Percentiles rank a stretch among this genome's conserved stretches.
Evolutionary conservation across 2,329 filamentous ascomycete genomes (phyloP).

Genomic region (Aspergillus ruber): DNA sequence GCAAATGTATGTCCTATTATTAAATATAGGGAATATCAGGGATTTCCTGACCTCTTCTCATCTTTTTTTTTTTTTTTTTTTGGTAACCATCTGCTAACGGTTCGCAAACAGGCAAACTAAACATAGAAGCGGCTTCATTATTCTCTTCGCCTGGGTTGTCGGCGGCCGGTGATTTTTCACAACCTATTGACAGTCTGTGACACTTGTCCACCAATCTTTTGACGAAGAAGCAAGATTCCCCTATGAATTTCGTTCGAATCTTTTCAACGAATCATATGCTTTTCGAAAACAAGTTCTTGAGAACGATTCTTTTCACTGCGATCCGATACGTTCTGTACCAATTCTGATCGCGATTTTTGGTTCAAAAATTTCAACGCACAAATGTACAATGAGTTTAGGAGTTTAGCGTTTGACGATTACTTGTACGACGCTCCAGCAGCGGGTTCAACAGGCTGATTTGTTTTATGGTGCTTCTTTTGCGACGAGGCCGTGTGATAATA

Average conservation of each 20-base stretch:
- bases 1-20: constrained; percentile 27
- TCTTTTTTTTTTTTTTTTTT: no score
- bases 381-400: constrained; percentile 71
- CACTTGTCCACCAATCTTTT: constrained; percentile 31
- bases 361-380: constrained; percentile 64
- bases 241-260: constrained; percentile 38
- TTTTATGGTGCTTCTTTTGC: constrained; percentile 57
- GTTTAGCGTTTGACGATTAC: constrained; percentile 59
- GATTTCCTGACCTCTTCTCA: background rate
- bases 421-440: constrained; percentile 43
- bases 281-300: constrained; percentile 46
- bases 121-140: constrained; percentile 27
- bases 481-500: constrained; percentile 45
- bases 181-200: background rate
- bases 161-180: constrained; percentile 8
- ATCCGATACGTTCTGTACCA: constrained; percentile 54
- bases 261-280: constrained; percentile 43
- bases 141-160: constrained; percentile 29
- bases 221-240: constrained; percentile 43
- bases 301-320: constrained; percentile 39
- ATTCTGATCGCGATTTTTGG: constrained; percentile 69
- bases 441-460: constrained; percentile 59
- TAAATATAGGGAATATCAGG: background rate
- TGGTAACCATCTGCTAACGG: constrained; percentile 6
- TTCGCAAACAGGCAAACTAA: constrained; percentile 34